Evolutionary conservation across 805 yeast genomes (phyloP).

Genomic region (Saccharomycopsis oosterbeekiorum): DNA sequence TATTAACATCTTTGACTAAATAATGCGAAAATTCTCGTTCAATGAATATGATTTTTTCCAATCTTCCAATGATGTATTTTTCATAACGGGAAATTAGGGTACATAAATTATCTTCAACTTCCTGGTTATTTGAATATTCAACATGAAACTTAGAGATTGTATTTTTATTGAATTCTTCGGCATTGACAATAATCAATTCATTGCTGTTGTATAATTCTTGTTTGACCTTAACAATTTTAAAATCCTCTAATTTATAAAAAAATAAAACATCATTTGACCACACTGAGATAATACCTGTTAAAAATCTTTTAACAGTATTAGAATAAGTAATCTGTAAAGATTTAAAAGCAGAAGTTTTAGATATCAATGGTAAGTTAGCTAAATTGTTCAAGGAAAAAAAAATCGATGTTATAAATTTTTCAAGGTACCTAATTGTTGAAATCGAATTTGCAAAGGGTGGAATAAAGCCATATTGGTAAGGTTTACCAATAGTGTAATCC

Average conservation of each 20-base stretch:
- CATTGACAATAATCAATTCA: constrained; percentile 12
- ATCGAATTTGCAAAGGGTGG: constrained; percentile 60
- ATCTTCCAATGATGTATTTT: constrained; percentile 26
- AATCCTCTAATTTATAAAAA: constrained; percentile 32
- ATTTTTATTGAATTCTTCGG: constrained; percentile 10
- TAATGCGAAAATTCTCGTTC: constrained; percentile 13
- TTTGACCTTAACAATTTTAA: constrained; percentile 22
- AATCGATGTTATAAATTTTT: constrained; percentile 36
- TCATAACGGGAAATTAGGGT: constrained; percentile 36
- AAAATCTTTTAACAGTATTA: constrained; percentile 33
- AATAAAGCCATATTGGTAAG: constrained; percentile 40
- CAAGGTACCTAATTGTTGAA: constrained; percentile 43
- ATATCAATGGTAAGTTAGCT: constrained; percentile 34
- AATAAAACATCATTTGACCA: constrained; percentile 41
- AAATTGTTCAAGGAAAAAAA: constrained; percentile 33
- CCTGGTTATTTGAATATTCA: background rate
- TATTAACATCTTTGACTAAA: constrained; percentile 3
- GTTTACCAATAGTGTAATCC: constrained; percentile 22
- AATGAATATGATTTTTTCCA: constrained; percentile 19
- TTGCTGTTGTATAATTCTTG: constrained; percentile 11
- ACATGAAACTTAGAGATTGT: constrained; percentile 15
- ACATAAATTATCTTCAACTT: constrained; percentile 19
- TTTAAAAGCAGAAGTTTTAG: constrained; percentile 26
- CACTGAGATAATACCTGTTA: constrained; percentile 38
- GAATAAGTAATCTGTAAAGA: constrained; percentile 29